Conservation (phyloP, 2,329 filamentous ascomycete genomes). For the Calonectria crousiana region DNA sequence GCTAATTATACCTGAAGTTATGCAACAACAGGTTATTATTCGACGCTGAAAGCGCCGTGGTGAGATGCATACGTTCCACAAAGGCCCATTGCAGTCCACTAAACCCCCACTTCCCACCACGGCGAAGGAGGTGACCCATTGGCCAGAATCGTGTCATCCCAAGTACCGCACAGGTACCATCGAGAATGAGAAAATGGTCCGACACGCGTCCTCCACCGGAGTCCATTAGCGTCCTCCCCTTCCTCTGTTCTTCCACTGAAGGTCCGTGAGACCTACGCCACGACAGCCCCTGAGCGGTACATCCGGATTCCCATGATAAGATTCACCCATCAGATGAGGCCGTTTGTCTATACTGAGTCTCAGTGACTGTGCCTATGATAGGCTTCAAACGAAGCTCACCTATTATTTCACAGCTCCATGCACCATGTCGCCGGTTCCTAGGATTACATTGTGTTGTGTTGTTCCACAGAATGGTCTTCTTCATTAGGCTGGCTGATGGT, state of each 20-base stretch:
- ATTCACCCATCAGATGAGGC: background rate
- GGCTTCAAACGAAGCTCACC: background rate
- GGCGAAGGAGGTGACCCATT: background rate
- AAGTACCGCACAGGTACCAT: constrained; percentile 16
- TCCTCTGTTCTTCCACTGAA: background rate
- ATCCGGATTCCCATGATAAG: constrained; percentile 39
- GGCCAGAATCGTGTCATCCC: background rate
- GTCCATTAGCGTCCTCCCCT: constrained; percentile 12
- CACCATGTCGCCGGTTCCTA: background rate
- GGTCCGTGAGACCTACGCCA: constrained; percentile 27
- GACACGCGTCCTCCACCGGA: constrained; percentile 23
- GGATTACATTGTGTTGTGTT: background rate
- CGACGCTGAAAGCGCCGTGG: background rate
- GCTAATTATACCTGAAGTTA: constrained; percentile 1
- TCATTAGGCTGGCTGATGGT: background rate
- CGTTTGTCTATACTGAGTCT: constrained; percentile 18
- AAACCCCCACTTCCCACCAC: background rate
- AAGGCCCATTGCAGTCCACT: background rate
- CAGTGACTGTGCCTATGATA: background rate
- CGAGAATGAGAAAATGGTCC: constrained; percentile 18
- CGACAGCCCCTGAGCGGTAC: constrained; percentile 44
- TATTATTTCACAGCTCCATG: background rate
- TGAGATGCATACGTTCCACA: background rate
- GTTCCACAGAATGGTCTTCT: background rate
- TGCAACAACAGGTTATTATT: background rate